Conservation (phyloP, 495 filamentous ascomycete species). For the Rostrohypoxylon terebratum region DNA sequence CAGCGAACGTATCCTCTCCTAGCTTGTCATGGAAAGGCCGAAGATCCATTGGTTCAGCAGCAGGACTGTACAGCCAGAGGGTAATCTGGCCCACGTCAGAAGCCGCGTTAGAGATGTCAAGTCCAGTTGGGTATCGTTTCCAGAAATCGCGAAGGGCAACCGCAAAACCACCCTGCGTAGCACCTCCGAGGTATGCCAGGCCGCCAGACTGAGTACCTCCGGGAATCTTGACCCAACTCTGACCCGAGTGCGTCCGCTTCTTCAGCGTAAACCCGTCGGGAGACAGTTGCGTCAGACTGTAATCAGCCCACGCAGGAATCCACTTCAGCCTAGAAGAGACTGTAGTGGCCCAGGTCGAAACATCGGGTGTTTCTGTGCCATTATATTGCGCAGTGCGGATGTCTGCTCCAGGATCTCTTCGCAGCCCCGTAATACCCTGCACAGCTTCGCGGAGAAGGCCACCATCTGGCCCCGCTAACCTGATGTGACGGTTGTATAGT, state of each 20-base stretch:
- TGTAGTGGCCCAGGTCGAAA: conserved; percentile 52
- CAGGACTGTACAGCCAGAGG: conserved; percentile 63
- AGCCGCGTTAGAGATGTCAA: conserved; percentile 58
- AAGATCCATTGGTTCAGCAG: conserved; percentile 60
- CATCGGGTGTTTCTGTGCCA: conserved; percentile 48
- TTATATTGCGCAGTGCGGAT: conserved; percentile 54
- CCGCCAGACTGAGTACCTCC: conserved; percentile 60
- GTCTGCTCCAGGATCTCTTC: conserved; percentile 53
- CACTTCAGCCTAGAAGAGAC: conserved; percentile 55
- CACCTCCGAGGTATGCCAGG: conserved; percentile 60
- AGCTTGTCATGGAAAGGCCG: conserved; percentile 64
- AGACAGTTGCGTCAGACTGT: conserved; percentile 59
- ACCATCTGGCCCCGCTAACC: conserved; percentile 54
- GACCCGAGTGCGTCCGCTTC: conserved; percentile 61
- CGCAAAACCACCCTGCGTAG: conserved; percentile 58
- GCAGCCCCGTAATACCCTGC: conserved; percentile 57
- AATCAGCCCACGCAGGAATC: conserved; percentile 64
- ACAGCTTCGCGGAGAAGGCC: conserved; percentile 57
- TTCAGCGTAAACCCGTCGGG: conserved; percentile 64
- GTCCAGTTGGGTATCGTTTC: conserved; percentile 62
- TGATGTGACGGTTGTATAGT: conserved; percentile 57
- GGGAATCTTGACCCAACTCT: conserved; percentile 63
- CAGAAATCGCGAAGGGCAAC: conserved; percentile 64
- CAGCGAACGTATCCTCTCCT: conserved; percentile 57
- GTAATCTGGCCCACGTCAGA: conserved; percentile 56